Conservation (phyloP, 1,284 basidiomycete species). For the Macrocybe sp. region DNA sequence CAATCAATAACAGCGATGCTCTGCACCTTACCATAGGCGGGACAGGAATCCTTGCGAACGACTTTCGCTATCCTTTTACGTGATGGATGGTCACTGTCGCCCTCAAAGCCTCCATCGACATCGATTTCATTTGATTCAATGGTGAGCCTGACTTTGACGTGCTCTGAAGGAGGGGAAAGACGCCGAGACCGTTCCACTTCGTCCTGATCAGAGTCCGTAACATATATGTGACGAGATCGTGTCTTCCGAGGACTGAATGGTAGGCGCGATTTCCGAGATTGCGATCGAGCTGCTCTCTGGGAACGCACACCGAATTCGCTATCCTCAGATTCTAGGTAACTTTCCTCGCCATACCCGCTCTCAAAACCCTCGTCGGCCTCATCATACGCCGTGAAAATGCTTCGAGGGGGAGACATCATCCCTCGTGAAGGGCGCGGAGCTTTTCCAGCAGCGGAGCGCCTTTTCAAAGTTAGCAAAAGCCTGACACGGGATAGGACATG, state of each 20-base stretch:
- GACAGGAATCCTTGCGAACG: constrained; percentile 40
- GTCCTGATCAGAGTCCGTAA: constrained; percentile 23
- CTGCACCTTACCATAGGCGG: constrained; percentile 49
- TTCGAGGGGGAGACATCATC: constrained; percentile 10
- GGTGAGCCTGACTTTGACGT: constrained; percentile 27
- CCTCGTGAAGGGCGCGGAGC: no score
- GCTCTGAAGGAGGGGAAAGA: constrained; percentile 28
- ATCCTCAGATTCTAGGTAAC: constrained; percentile 16
- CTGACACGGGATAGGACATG: constrained; percentile 56
- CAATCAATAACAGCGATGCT: constrained; percentile 39
- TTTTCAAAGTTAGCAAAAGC: constrained; percentile 29
- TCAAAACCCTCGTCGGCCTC: constrained; percentile 4
- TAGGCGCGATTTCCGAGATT: constrained; percentile 26
- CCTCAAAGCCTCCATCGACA: constrained; percentile 25
- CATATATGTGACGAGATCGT: constrained; percentile 31
- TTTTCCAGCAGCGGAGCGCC: constrained; percentile 14
- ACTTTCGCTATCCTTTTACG: constrained; percentile 25
- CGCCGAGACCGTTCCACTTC: constrained; percentile 29
- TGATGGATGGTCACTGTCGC: constrained; percentile 11
- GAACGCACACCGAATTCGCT: constrained; percentile 17
- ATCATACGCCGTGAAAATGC: constrained; percentile 12
- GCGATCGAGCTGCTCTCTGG: constrained; percentile 24
- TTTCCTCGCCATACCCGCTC: no score
- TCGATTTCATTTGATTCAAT: constrained; percentile 23
- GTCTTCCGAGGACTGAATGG: constrained; percentile 65